These are phyloP conservation scores for Rubus parviflorus DNA, from an alignment of 306 rosid genomes.

Conservation along the genomic window DNA sequence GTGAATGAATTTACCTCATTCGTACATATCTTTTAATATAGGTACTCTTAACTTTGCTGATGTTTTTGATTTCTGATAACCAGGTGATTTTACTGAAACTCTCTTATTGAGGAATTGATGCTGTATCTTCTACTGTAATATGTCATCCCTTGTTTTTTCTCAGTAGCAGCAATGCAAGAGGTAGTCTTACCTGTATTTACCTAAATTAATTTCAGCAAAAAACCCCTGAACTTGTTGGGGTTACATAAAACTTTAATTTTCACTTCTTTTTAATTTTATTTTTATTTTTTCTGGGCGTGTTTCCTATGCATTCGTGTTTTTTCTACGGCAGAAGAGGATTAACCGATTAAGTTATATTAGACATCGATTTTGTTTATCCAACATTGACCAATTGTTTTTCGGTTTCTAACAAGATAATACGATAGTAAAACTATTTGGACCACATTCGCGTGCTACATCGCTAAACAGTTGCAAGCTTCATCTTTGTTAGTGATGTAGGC, in stretches of 20 bases:
- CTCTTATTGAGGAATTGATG: not conserved
- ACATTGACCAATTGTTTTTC: not conserved
- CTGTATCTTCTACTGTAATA: not conserved
- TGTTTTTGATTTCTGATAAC: not conserved
- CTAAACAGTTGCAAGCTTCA: no score
- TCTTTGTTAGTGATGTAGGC: no score
- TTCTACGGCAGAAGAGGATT: not conserved
- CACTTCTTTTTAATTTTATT: no score
- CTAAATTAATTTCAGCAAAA: not conserved
- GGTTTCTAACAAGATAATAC: not conserved
- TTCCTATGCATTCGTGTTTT: not conserved
- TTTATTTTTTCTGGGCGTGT: not conserved
- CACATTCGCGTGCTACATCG: not conserved
- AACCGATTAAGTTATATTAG: no score
- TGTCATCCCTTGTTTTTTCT: not conserved
- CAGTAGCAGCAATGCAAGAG: not conserved
- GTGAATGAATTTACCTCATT: not conserved
- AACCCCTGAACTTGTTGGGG: not conserved
- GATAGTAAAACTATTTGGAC: not conserved
- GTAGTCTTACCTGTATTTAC: not conserved
- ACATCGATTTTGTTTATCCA: not conserved
- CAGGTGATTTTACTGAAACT: not conserved
- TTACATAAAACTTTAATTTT: not conserved
- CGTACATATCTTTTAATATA: not conserved
- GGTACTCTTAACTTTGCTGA: not conserved